These are phyloP conservation scores for Cercis canadensis DNA, from an alignment of 306 rosid genomes.

Conservation along the genomic window DNA sequence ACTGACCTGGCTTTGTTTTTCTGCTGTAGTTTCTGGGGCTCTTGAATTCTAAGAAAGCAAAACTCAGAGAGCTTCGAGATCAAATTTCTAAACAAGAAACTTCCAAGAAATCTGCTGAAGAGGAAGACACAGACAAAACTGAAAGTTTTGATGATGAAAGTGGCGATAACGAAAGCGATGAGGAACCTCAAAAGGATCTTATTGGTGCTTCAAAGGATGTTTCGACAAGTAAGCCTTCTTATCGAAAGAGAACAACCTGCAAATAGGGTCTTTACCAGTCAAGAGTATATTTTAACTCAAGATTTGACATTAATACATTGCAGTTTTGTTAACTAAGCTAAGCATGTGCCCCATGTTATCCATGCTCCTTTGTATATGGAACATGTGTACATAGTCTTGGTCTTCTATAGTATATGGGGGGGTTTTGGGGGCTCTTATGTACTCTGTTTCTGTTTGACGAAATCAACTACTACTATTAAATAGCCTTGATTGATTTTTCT, in stretches of 20 bases:
- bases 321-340: constrained; percentile 13
- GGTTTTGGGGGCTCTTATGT: too few species aligned
- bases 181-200: constrained; percentile 41
- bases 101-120: constrained; percentile 59
- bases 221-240: constrained; percentile 41
- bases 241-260: constrained; percentile 46
- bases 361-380: constrained; percentile 5
- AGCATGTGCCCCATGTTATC: not conserved
- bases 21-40: constrained; percentile 76
- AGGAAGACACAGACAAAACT: constrained; percentile 77
- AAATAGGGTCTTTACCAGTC: constrained; percentile 26
- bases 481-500: too few species aligned
- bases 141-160: constrained; percentile 70
- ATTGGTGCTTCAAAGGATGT: constrained; percentile 53
- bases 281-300: constrained; percentile 17
- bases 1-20: constrained; percentile 28
- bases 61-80: constrained; percentile 77
- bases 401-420: not conserved
- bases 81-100: constrained; percentile 50
- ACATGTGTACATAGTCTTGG: constrained; percentile 9
- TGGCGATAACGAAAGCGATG: constrained; percentile 47
- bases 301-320: constrained; percentile 2
- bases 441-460: too few species aligned
- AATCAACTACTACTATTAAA: too few species aligned
- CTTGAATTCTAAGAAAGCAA: constrained; percentile 85